Conservation (phyloP, 495 filamentous ascomycete genomes). For the Penicillium manginii region DNA sequence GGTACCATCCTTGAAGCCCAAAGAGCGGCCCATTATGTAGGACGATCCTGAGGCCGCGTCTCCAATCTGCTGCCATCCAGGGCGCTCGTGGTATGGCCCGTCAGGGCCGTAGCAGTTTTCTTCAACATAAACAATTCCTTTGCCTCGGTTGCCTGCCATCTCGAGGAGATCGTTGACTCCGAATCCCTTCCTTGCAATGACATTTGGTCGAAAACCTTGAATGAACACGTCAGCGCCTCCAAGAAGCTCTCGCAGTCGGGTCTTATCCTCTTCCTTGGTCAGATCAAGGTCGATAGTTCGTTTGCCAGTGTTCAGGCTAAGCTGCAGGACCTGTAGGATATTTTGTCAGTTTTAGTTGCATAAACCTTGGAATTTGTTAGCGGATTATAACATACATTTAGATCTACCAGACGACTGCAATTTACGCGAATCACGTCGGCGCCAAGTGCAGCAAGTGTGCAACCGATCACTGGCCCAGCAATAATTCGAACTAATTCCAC, state of each 20-base stretch:
- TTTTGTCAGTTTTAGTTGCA: constrained; percentile 42
- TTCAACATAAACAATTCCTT: constrained; percentile 58
- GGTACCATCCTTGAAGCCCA: constrained; percentile 64
- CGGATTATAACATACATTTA: constrained; percentile 44
- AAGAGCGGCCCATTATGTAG: constrained; percentile 34
- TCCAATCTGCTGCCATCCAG: constrained; percentile 55
- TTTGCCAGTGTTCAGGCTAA: constrained; percentile 14
- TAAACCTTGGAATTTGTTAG: constrained; percentile 53
- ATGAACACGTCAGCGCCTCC: constrained; percentile 59
- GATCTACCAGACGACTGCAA: constrained; percentile 55
- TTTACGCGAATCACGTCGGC: constrained; percentile 66
- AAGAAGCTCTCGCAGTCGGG: constrained; percentile 47
- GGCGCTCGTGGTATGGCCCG: constrained; percentile 37
- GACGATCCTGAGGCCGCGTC: constrained; percentile 39
- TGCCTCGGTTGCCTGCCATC: constrained; percentile 45
- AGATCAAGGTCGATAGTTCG: constrained; percentile 59
- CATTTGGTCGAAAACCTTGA: constrained; percentile 52
- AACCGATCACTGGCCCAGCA: constrained; percentile 58
- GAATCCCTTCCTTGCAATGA: neutral
- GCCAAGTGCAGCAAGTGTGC: constrained; percentile 59
- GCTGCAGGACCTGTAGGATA: constrained; percentile 31
- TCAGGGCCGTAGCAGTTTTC: constrained; percentile 66
- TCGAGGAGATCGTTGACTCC: constrained; percentile 42
- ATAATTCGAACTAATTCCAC: constrained; percentile 65
- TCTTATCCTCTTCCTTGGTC: constrained; percentile 46